phyloP scores from a whole-genome alignment of 768 basidiomycete genomes.

The Boletellus sp. region DNA sequence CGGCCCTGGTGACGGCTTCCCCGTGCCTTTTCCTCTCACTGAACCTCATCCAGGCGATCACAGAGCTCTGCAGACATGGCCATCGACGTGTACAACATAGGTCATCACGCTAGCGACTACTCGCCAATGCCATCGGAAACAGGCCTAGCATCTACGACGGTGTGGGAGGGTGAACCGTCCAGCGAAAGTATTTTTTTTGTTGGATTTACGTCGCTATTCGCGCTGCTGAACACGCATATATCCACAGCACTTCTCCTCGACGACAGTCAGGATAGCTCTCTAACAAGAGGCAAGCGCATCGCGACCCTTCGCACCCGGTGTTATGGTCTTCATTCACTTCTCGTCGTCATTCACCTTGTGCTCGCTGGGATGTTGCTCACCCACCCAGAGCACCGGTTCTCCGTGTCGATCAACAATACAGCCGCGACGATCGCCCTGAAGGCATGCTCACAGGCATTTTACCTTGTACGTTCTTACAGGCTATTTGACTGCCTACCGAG shows the following conservation, averaged over 20 bases:
- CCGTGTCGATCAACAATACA: neutral
- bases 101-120: neutral
- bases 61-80: neutral
- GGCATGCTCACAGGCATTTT: constrained; percentile 3
- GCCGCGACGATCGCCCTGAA: neutral
- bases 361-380: neutral
- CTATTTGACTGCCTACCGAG: neutral
- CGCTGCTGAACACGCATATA: too few species aligned
- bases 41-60: neutral
- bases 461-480: neutral
- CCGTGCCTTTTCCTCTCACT: neutral
- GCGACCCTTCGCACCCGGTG: neutral
- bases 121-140: neutral
- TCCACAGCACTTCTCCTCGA: neutral
- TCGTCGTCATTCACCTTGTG: neutral
- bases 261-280: neutral
- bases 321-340: neutral
- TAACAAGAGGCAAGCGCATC: neutral
- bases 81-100: neutral
- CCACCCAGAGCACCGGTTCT: constrained; percentile 4
- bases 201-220: too few species aligned
- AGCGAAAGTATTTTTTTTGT: too few species aligned
- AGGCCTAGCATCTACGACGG: neutral
- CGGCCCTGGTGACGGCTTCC: too few species aligned
- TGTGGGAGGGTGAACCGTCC: too few species aligned